Evolutionary conservation across 2,329 filamentous ascomycete genomes (phyloP), one percentile per base, ranked within the genome.

Genomic region (Alternaria viburni): DNA sequence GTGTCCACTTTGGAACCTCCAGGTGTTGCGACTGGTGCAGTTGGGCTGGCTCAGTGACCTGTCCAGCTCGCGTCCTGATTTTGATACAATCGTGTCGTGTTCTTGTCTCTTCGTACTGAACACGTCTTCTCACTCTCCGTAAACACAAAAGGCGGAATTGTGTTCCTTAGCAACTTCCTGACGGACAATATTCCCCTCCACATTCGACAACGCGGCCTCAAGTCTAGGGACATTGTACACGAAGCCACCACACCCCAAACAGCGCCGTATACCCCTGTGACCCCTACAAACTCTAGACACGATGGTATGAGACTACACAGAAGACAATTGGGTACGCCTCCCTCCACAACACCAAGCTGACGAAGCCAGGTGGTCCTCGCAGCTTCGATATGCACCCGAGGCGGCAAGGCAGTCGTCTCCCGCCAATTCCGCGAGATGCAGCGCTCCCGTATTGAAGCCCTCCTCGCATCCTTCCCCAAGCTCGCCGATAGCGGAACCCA

Each of bases 341-440:
- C 36, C 30, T 50, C 32, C 8, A 45, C 59, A 57, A 49, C 61
- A 70, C 52, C 60, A 57, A 62, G 68, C 72, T 75, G 65, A 74
- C 69, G 49, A 54, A 58, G 41, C 54, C 68, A 97, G 96, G 96
- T 99, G 81, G 93, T 99, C 82, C 93, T 99, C 81, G 96, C 95
- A 82, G 96, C 96, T 77, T 98, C 96, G 77, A 97, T 99, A 86
- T 98, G 95, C 84, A 99, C 96, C 81, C 90, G 96, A 74, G 96
- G 96, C 81, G 96, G 96, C 81, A 99, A 99, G 87, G 93, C 95
- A 82, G 94, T 99, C 78, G 91, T 99, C 81, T 98, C 96, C 69
- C 91, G 96, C 77, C 93, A 97, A 84, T 99, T 99, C 83, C 90
- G 95, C 74, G 95, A 98, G 84, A 98, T 99, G 88, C 92, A 95